Base-by-base conservation (phyloP, 768 basidiomycete species). In the Holtermanniella nyarrowii region DNA sequence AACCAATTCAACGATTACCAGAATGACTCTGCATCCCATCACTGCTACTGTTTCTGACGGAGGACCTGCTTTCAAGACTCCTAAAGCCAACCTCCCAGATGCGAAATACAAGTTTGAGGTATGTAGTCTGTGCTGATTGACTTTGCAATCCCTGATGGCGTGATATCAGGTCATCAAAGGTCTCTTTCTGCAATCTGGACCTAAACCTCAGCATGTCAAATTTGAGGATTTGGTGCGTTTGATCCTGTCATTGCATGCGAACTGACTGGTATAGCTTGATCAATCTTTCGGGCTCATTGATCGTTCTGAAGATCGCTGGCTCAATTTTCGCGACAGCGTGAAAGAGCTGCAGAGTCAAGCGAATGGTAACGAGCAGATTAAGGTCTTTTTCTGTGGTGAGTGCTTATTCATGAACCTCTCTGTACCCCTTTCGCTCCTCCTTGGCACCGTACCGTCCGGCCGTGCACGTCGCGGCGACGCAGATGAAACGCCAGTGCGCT, bases 361-460 rank as follows among this genome's bases (percentile, higher is more conserved):
- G 5, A 53, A 57, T 7, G 51, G 55, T 13, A 61, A 58, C 4
- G 65, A 63, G 14, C 39, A 57, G 20, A 68, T 65, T 59, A 71
- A 69, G 58, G 62, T 71, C 24, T 52, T 68, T 43, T 69, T 71
- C 58, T 50, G 65, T 23, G 66, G 62, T 63, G 22, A 31, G 63
- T 46, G n/a, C n/a, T n/a, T n/a, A n/a, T n/a, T n/a, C n/a, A n/a
- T n/a, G n/a, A n/a, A n/a, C 3, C 23, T 20, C 45, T 10, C 26
- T 25, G 22, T 4, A 25, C 18, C 21, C 18, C 27, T 5, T 41
- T 48, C 2, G 5, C 39, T 3, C 4, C 45, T 42, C 45, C 39
- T 12, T 18, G 41, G 14, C 21, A 26, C 4, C 5, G n/a, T n/a
- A n/a, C n/a, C n/a, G n/a, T n/a, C n/a, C n/a, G n/a, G n/a, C n/a